A percentile compares a stretch with the other conserved stretches of the same genome.
These are phyloP conservation scores for Allomyces javanicus DNA, from an alignment of 192 early-diverging fungal species.

Conservation along the genomic window DNA sequence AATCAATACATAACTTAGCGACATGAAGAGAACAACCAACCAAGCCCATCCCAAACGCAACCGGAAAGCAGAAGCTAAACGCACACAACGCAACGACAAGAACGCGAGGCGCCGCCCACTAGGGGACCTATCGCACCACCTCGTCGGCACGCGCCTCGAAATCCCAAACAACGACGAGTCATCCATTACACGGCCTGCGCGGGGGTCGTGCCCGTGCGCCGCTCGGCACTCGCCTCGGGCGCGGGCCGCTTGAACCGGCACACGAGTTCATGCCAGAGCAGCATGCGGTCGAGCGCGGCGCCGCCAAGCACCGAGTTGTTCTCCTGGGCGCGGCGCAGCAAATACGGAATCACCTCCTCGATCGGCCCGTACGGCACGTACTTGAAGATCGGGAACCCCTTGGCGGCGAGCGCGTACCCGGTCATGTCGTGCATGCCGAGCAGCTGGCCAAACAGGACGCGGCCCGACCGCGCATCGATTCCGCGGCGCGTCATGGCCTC, in stretches of 20 bases:
- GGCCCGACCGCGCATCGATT: conserved; percentile 28
- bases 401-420: conserved; percentile 55
- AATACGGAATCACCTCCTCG: conserved; percentile 76
- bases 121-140: too few species aligned
- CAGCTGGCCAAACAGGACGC: conserved; percentile 82
- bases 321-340: conserved; percentile 83
- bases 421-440: conserved; percentile 84
- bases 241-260: background rate
- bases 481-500: conserved; percentile 35
- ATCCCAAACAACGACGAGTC: too few species aligned
- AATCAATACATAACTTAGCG: too few species aligned
- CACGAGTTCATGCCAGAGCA: background rate
- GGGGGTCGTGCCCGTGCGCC: too few species aligned
- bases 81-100: too few species aligned
- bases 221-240: too few species aligned
- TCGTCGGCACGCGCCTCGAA: too few species aligned
- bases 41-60: too few species aligned
- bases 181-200: too few species aligned
- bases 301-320: conserved; percentile 62
- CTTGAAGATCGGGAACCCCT: conserved; percentile 70
- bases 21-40: too few species aligned
- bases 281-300: background rate
- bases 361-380: conserved; percentile 84
- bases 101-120: too few species aligned
- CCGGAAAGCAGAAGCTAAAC: too few species aligned